A percentile compares a stretch with the other conserved stretches of the same genome.
phyloP scores from a whole-genome alignment of 495 filamentous ascomycete genomes.

The Hyaloscypha bicolor region DNA sequence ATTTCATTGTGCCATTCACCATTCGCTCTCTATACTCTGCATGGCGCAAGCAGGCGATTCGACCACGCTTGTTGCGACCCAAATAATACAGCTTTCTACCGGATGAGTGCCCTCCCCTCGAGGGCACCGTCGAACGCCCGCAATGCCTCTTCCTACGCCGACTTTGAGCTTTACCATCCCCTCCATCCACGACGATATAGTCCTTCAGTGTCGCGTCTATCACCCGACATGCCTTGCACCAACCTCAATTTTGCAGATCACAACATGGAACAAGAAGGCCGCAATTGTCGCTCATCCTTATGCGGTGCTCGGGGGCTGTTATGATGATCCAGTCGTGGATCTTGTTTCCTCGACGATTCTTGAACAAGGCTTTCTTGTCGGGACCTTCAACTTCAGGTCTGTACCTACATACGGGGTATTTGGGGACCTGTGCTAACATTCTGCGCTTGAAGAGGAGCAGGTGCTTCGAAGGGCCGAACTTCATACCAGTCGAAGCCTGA shows the following conservation, averaged over 20 bases:
- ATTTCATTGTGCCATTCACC: too few species aligned
- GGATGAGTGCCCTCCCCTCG: neutral
- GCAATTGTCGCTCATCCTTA: slow-evolving; percentile 93
- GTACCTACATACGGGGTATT: slow-evolving; percentile 7
- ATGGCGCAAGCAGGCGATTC: neutral
- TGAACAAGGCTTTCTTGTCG: slow-evolving; percentile 70
- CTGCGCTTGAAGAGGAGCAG: slow-evolving; percentile 66
- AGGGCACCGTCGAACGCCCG: slow-evolving; percentile 3
- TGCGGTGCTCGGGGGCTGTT: slow-evolving; percentile 81
- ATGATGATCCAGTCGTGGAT: slow-evolving; percentile 78
- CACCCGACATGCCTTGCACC: slow-evolving; percentile 55
- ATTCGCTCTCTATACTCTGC: neutral
- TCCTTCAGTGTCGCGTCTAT: slow-evolving; percentile 81
- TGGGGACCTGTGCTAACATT: slow-evolving; percentile 6
- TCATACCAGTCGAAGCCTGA: slow-evolving; percentile 86
- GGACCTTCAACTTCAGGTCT: slow-evolving; percentile 92
- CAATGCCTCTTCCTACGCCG: slow-evolving; percentile 50
- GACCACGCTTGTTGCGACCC: slow-evolving; percentile 8
- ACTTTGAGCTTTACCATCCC: slow-evolving; percentile 77
- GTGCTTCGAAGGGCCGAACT: slow-evolving; percentile 72
- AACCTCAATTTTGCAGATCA: slow-evolving; percentile 30
- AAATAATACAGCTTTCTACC: neutral
- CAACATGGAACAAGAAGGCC: slow-evolving; percentile 53
- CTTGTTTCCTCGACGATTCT: slow-evolving; percentile 64
- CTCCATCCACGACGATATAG: slow-evolving; percentile 74